phyloP scores from a whole-genome alignment of 768 basidiomycete species.

The Boletus barrowsii region DNA sequence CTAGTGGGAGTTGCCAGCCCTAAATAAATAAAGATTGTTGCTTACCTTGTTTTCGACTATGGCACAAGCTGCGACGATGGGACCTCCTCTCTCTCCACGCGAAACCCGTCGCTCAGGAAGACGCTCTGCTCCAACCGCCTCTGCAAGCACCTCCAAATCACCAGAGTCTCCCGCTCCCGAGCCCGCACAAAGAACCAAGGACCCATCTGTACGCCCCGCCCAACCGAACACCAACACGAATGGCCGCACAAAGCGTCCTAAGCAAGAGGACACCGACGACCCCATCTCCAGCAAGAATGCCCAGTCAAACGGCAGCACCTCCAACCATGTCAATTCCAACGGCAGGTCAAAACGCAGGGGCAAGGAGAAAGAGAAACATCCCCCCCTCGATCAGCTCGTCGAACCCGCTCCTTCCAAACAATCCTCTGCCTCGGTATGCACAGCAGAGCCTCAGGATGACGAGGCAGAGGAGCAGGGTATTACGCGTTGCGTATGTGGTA shows the following conservation, averaged over 20 bases:
- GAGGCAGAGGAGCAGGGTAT: conserved; percentile 52
- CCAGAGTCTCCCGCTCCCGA: conserved; percentile 65
- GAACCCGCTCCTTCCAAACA: conserved; percentile 28
- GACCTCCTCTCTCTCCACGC: conserved; percentile 71
- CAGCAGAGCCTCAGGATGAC: conserved; percentile 39
- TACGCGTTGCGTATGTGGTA: conserved; percentile 87
- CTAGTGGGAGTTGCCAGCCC: conserved; percentile 31
- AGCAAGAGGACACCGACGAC: conserved; percentile 74
- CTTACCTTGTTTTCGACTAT: conserved; percentile 32
- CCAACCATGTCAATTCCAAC: conserved; percentile 33
- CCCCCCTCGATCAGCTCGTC: conserved; percentile 28
- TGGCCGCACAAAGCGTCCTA: conserved; percentile 55
- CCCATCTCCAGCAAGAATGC: conserved; percentile 44
- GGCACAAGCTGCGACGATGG: conserved; percentile 71
- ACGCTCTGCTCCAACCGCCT: conserved; percentile 65
- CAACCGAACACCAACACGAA: conserved; percentile 38
- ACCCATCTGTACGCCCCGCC: conserved; percentile 38
- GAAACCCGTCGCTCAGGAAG: conserved; percentile 77
- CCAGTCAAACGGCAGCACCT: conserved; percentile 30
- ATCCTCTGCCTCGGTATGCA: conserved; percentile 30
- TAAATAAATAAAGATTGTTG: conserved; percentile 30
- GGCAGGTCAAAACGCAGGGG: conserved; percentile 59
- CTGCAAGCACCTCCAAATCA: conserved; percentile 68
- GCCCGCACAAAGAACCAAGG: conserved; percentile 41
- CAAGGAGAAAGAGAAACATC: conserved; percentile 60